Evolutionary conservation across 768 basidiomycete species (phyloP), one percentile per base, ranked within the genome.

Genomic region (Roridomyces roridus): DNA sequence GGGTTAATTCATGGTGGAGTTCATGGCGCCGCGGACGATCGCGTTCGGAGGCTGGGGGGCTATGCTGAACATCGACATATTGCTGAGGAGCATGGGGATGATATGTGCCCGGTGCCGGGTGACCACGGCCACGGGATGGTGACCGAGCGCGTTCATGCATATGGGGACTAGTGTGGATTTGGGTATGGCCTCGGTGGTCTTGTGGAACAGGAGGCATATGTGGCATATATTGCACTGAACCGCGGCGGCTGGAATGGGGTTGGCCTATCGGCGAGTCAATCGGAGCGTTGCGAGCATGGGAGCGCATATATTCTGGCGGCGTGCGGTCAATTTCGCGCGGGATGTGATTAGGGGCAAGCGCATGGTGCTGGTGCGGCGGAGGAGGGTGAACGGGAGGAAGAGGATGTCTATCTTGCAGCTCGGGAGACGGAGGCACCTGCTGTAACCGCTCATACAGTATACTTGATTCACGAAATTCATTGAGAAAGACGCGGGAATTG

Each of bases 391-490:
- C 60, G 20, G 70, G 69, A 21, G 72, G 70, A 28, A 71, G 67
- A 23, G 67, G 52, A 57, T 69, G 70, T 43, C 80, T 78, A 60
- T 75, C 77, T 34, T 78, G 79, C 28, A 75, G 51, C 60, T 79
- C 81, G 54, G 82, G 84, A 1, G 85, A 83, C 39, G 85, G 81
- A 20, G 87, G 83, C 20, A 85, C 76, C 35, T 78, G 77, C 46
- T 86, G 81, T 10, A 93, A 77, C 48, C 90, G 87, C 71, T 93
- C 91, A 68, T 93, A 93, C 51, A 93, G 75, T 39, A 93, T 85
- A 48, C 91, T 85, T 63, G 75, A 61, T 52, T 20, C 20, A 18
- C 37, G 25, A 42, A 47, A 52, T 64, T 51, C 62, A 49, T 34
- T 57, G 64, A 58, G 20, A 54, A 64, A 47, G 55, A 57, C 47